These are phyloP conservation scores for Hypoxylon sp. DNA, from an alignment of 2,329 filamentous ascomycete species.

Conservation along the genomic window DNA sequence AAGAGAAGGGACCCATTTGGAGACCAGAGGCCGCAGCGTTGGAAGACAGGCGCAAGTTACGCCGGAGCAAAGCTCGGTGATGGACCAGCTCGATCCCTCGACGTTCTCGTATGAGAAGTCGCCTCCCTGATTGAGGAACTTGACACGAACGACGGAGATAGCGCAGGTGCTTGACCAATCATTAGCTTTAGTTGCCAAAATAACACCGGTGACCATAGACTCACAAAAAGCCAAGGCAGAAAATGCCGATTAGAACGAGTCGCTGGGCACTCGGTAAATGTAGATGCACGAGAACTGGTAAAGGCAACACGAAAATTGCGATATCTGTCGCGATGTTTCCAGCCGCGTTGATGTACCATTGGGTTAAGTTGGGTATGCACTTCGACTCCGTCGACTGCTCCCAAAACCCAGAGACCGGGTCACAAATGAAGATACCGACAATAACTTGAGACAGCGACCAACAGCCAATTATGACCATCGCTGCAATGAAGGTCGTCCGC, in stretches of 20 bases:
- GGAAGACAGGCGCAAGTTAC: conserved; percentile 58
- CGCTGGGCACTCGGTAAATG: conserved; percentile 56
- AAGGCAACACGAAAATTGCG: conserved; percentile 56
- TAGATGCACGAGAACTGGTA: conserved; percentile 55
- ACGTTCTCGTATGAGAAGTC: conserved; percentile 59
- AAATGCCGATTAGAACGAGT: conserved; percentile 56
- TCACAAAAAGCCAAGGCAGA: conserved; percentile 59
- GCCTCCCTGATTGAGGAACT: conserved; percentile 54
- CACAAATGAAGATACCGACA: conserved; percentile 56
- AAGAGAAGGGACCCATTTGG: conserved; percentile 46
- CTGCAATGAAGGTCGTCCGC: conserved; percentile 51
- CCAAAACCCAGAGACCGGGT: conserved; percentile 58
- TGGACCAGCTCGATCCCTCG: conserved; percentile 56
- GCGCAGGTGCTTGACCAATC: conserved; percentile 53
- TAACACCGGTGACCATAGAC: conserved; percentile 28
- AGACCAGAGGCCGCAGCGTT: conserved; percentile 54
- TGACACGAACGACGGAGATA: conserved; percentile 59
- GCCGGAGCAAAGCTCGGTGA: conserved; percentile 56
- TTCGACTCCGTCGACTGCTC: conserved; percentile 46
- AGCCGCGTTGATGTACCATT: conserved; percentile 55
- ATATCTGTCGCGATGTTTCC: conserved; percentile 59
- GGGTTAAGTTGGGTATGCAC: conserved; percentile 55
- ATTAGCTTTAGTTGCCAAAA: conserved; percentile 10
- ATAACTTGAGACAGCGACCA: conserved; percentile 58
- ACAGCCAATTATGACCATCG: conserved; percentile 54